Evolutionary conservation across 2,329 filamentous ascomycete species (phyloP), one percentile per base, ranked within the genome.

Genomic region (Phialophora expanda): DNA sequence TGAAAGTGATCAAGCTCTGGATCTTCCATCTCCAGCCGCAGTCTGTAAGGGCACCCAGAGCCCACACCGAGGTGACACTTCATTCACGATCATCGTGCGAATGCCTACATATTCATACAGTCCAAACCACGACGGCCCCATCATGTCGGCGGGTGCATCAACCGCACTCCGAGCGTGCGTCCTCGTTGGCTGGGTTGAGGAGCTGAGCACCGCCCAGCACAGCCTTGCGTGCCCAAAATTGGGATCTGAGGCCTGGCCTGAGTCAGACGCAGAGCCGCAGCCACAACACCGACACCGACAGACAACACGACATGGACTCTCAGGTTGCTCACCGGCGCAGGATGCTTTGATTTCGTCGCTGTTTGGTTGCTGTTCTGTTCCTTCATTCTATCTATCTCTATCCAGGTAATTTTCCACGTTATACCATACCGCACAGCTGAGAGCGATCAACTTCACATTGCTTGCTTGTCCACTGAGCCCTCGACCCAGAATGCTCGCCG

Each of bases 211-310:
- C 44, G 58, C 58, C 58, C 58, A 20, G 44, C 57, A 20, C 56
- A 54, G 58, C 58, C 58, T 61, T 61, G 48, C 14, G 30, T 12
- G 30, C 17, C 44, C 58, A 51, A 61, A 61, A 34, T 61, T 61
- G 58, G 58, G 58, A 38, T 38, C 20, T 46, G 32, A 48, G 24
- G 46, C 28, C 46, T 46, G 11, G 48, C 46, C 46, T 53, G 58
- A 53, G 58, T 61, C 26, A 61, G 58, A 61, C 24, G 3, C 14
- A 11, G 20, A 26, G 11, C n/a, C 46, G 20, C 56, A 50, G 57
- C 46, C 46, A 41, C 24, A 17, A 20, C 24, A n/a, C 17, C 14
- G 26, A 20, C 24, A n/a, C 17, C 14, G 7, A 20, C 38, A n/a
- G 14, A 44, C 0, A 7, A 44, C 14, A n/a, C 38, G 38, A 44